A percentile compares a stretch with the other conserved stretches of the same genome.
phyloP scores from a whole-genome alignment of 305 asterid genomes.

The Solanum hybrid region DNA sequence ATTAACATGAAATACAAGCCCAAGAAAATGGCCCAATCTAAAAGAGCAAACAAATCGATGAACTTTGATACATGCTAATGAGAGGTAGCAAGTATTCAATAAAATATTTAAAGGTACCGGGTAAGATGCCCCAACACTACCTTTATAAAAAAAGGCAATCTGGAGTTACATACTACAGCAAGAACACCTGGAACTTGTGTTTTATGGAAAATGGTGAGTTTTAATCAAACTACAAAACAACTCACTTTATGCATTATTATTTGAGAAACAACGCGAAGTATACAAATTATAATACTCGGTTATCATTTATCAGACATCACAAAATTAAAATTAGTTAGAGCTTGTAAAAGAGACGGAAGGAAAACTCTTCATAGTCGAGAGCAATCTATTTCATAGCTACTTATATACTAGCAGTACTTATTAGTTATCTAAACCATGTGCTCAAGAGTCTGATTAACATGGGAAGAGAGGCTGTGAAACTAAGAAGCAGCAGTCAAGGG shows the following conservation, averaged over 20 bases:
- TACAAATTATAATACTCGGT: background rate
- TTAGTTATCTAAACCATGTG: background rate
- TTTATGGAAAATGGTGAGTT: background rate
- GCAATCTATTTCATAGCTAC: background rate
- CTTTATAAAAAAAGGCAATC: background rate
- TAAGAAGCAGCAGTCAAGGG: constrained; percentile 59
- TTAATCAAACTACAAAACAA: background rate
- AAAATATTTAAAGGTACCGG: background rate
- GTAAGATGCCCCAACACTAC: background rate
- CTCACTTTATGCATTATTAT: background rate
- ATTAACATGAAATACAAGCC: background rate
- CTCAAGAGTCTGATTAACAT: background rate
- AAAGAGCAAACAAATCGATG: background rate
- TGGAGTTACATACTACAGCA: background rate
- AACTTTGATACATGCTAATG: background rate
- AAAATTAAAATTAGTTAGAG: background rate
- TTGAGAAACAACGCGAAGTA: background rate
- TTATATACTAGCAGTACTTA: background rate
- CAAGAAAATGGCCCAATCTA: background rate
- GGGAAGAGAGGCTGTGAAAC: background rate
- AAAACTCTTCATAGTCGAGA: background rate
- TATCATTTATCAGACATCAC: background rate
- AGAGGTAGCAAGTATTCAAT: background rate
- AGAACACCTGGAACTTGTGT: background rate
- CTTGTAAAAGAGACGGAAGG: background rate